These are phyloP conservation scores for Microcos paniculata DNA, from an alignment of 345 rosid species.

Conservation along the genomic window DNA sequence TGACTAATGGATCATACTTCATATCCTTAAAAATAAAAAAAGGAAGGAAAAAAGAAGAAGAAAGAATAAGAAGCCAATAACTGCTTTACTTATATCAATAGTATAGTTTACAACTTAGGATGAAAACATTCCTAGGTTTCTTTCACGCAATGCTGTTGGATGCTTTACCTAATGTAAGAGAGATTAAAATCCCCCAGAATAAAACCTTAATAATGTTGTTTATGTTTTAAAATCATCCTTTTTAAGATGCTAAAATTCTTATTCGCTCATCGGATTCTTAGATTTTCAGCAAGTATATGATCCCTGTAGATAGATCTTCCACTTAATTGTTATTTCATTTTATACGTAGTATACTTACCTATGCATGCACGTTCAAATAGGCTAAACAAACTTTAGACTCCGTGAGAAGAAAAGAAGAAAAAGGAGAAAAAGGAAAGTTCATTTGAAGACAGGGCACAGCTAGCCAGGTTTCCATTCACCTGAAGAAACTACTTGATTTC, in stretches of 20 bases:
- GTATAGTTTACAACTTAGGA: not conserved
- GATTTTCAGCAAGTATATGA: conserved; percentile 29
- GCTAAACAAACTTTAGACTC: not conserved
- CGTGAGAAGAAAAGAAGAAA: not conserved
- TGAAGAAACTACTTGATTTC: not conserved
- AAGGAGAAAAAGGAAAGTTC: not conserved
- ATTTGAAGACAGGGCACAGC: not conserved
- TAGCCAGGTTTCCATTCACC: not conserved
- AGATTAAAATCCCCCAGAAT: conserved; percentile 8
- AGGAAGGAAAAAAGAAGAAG: not conserved
- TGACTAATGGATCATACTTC: not conserved
- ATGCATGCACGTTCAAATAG: not conserved
- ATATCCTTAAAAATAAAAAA: not conserved
- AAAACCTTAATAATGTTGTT: conserved; percentile 15
- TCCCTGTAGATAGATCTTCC: conserved; percentile 23
- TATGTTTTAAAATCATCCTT: conserved; percentile 5
- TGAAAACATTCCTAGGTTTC: conserved; percentile 11
- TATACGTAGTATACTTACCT: not conserved
- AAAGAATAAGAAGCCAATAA: too few relatives aligned
- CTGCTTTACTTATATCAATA: not conserved
- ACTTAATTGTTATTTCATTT: conserved; percentile 8
- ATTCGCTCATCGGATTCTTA: conserved; percentile 26
- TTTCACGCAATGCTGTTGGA: conserved; percentile 9
- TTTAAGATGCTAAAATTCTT: conserved; percentile 36
- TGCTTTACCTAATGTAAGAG: conserved; percentile 15